Conservation (phyloP, 1,139 yeast species). For the Diutina mesorugosa region DNA sequence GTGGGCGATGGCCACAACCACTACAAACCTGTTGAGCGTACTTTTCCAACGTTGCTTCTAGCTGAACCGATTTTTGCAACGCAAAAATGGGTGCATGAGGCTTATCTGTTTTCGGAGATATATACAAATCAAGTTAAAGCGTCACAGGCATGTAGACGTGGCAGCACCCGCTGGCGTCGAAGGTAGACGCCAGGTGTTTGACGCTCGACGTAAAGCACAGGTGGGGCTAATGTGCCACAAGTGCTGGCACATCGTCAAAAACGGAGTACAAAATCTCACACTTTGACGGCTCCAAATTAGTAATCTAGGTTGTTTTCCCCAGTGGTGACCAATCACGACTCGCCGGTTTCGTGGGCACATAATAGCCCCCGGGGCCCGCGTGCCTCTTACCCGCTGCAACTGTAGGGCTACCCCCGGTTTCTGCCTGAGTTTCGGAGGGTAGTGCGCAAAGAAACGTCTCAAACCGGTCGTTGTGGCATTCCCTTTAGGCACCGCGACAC, state of each 20-base stretch:
- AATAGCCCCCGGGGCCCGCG: too few species aligned
- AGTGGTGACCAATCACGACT: not conserved
- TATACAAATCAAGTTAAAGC: not conserved
- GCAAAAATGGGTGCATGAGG: not conserved
- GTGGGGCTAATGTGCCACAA: not conserved
- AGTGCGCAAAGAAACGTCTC: not conserved
- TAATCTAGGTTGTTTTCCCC: not conserved
- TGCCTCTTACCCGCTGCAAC: too few species aligned
- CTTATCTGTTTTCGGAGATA: not conserved
- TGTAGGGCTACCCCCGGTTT: too few species aligned
- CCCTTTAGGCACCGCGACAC: not conserved
- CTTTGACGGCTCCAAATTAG: not conserved
- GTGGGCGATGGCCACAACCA: too few species aligned
- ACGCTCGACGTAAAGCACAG: not conserved
- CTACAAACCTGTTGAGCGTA: too few species aligned
- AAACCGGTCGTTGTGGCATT: not conserved
- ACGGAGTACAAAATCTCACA: not conserved
- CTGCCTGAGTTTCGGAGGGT: not conserved
- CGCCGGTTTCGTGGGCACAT: too few species aligned
- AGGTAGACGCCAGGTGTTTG: not conserved
- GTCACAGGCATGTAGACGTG: not conserved
- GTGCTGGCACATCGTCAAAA: not conserved
- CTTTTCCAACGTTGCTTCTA: not conserved
- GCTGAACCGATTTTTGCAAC: not conserved
- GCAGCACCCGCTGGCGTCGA: not conserved